Evolutionary conservation across 164 flowering plant genomes (phyloP), one percentile per base, ranked within the genome.

Genomic region (Sedum album): DNA sequence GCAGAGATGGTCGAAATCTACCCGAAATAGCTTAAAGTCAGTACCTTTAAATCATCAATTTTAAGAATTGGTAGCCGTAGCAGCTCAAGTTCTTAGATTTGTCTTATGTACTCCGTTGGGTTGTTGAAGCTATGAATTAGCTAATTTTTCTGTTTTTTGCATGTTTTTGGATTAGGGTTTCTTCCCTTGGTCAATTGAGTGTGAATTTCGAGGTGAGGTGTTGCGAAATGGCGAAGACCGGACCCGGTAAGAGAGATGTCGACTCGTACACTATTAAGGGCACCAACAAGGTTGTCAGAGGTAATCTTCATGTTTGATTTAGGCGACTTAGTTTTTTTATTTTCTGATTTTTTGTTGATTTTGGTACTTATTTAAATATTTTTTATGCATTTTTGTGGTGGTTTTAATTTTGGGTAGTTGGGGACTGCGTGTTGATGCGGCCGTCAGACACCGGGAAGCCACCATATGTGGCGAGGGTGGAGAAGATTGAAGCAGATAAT

Each of bases 401-500:
- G 42, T 39, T 1, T 39, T 39, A 8, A 39, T 20, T 21, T 3
- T 35, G 66, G 42, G 66, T 26, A 77, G 80, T 68, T 63, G 80
- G 80, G 11, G 80, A 77, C 39, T 77, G 77, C 57, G 80, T n/a
- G n/a, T n/a, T n/a, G n/a, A n/a, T n/a, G n/a, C n/a, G n/a, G n/a
- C n/a, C n/a, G n/a, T n/a, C n/a, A n/a, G n/a, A n/a, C n/a, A n/a
- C n/a, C n/a, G n/a, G n/a, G n/a, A n/a, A n/a, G n/a, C n/a, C n/a
- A n/a, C n/a, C n/a, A n/a, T n/a, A n/a, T n/a, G n/a, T n/a, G n/a
- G n/a, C n/a, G n/a, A n/a, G n/a, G n/a, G n/a, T 77, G 38, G 75
- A 77, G 63, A 74, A 70, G 67, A 74, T 77, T 41, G 77, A 74
- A 55, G 71, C 71, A 15, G 80, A 77, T 57, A 65, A 69, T 17